Base-by-base conservation (phyloP, 306 rosid genomes). In the Medicago ruthenica region DNA sequence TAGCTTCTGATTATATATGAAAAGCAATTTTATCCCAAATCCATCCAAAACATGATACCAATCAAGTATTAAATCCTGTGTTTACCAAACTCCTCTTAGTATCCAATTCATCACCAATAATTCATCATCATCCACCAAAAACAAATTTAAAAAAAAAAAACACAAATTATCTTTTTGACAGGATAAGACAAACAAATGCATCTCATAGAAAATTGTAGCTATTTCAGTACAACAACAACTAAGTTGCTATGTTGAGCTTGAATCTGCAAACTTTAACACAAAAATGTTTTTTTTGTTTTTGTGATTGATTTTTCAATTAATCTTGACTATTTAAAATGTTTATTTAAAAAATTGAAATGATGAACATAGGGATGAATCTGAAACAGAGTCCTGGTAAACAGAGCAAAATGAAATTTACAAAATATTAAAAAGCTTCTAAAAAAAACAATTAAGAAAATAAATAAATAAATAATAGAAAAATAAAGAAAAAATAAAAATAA, bases 41-140 rank as follows among this genome's bases (percentile, higher is more conserved):
- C 87, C 79, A 74, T 63, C 80, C 75, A 81, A 74, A 87, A 80
- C 45, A 79, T 61, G 40, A 90, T 87, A 87, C 89, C 90, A 93
- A 79, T 79, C 88, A 82, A 84, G 79, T 70, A 80, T 79, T 69
- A 86, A 86, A 82, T 88, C 87, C 79, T n/a, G 80, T 54, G 20
- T 58, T 58, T 62, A 78, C 17, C 66, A 77, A 73, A 31, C 42
- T 54, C 65, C 51, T 14, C 22, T 80, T 14, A 60, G 76, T 36
- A 48, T 39, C 42, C 61, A 67, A 59, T 74, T 47, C 80, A 71
- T 45, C 55, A 66, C 24, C 51, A 62, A 73, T 0, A 70, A 57
- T 39, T 53, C 5, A 18, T 64, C 65, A 17, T 53, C 65, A 64
- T 45, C 57, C 36, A 64, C 57, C 36, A 64, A 54, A 65, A 15